Evolutionary conservation across 2,329 filamentous ascomycete genomes (phyloP), one percentile per base, ranked within the genome.

Genomic region (Aspergillus spinulosporus): DNA sequence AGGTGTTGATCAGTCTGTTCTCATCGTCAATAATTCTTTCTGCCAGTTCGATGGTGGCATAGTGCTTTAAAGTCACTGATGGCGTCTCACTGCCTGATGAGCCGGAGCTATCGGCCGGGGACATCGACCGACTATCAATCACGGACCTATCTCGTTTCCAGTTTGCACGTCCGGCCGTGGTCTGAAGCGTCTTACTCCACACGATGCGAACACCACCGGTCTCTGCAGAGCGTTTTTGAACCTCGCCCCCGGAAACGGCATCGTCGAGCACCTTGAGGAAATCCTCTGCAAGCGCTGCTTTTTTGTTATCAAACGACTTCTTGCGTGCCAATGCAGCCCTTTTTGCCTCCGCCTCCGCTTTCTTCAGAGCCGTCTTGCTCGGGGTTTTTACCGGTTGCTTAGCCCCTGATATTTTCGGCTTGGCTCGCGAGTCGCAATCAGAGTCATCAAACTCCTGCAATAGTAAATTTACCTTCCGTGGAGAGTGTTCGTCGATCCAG

Each of bases 1-100:
- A 76, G 0, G 94, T 92, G 71, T 97, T 97, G 61, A 94, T 81
- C 1, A 97, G 82, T 2, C 90, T 85, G 56, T 88, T 74, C 63
- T 89, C 84, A 66, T 88, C 83, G 68, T 91, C 86, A 59, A 97
- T 92, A 47, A 97, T 87, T 71, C 95, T 96, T 53, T 90, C 86
- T 0, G 92, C 90, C 2, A 97, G 84, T 70, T 97, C 92, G 67
- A 97, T 96, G 12, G 81, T 85, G 7, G 90, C 91, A 65, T 84
- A 75, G 70, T 93, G 85, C 50, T 59, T 63, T 28, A 72, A 73
- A 55, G 75, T 58, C 29, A 31, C 55, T 61, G 26, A 53, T 57
- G 34, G 56, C 29, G 62, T 57, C 32, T 59, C 48, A 31, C 48
- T 59, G n/a, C 60, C 56, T 42, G 56, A 42, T 58, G 21, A 21